Evolutionary conservation across 2,329 filamentous ascomycete genomes (phyloP).

Genomic region (Chaetomiaceae sp.): DNA sequence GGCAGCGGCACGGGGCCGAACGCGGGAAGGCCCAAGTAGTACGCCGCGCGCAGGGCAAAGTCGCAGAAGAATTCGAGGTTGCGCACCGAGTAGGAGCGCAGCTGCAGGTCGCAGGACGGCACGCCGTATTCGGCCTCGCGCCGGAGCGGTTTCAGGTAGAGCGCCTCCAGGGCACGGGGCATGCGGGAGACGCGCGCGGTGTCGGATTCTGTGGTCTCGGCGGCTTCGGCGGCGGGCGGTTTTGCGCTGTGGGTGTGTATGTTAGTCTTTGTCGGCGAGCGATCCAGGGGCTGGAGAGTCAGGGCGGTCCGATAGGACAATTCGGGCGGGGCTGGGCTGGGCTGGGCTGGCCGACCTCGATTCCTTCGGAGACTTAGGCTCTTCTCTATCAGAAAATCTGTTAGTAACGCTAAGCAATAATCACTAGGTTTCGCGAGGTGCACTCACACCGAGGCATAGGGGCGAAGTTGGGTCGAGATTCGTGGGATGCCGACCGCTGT

Average conservation of each 20-base stretch:
- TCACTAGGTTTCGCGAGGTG: not conserved
- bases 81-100: slow-evolving; percentile 84
- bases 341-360: slow-evolving; percentile 15
- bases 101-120: slow-evolving; percentile 83
- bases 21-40: slow-evolving; percentile 84
- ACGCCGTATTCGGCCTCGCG: slow-evolving; percentile 70
- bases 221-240: not conserved
- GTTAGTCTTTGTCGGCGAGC: not conserved
- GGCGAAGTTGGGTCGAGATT: slow-evolving; percentile 24
- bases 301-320: not conserved
- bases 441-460: slow-evolving; percentile 27
- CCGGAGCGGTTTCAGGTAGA: slow-evolving; percentile 80
- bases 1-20: slow-evolving; percentile 83
- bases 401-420: slow-evolving; percentile 3
- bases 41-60: slow-evolving; percentile 89
- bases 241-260: not conserved
- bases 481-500: slow-evolving; percentile 17
- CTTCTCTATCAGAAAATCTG: not conserved
- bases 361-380: not conserved
- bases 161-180: slow-evolving; percentile 76
- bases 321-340: not conserved
- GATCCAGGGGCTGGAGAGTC: not conserved
- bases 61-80: slow-evolving; percentile 93
- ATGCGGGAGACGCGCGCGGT: slow-evolving; percentile 44
- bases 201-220: not conserved